Evolutionary conservation across 768 basidiomycete genomes (phyloP).

Genomic region (Lactifluus rugatus): DNA sequence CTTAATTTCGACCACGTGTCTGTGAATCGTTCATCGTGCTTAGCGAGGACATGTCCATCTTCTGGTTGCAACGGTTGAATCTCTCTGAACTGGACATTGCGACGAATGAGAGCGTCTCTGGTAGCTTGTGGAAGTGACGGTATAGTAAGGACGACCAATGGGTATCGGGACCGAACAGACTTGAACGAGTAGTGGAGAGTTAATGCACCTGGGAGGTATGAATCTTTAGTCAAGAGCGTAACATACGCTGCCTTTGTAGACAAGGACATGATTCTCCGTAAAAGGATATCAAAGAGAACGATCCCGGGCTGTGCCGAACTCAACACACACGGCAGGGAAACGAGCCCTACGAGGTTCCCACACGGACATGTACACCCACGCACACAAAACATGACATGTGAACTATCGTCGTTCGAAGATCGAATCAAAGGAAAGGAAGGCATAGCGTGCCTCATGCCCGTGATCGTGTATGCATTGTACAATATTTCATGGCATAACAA

Average conservation of each 20-base stretch:
- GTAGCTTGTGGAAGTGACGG: conserved; percentile 30
- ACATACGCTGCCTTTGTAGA: conserved; percentile 48
- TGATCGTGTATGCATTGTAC: conserved; percentile 13
- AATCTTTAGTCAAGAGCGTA: conserved; percentile 63
- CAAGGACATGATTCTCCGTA: conserved; percentile 24
- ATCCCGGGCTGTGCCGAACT: background rate
- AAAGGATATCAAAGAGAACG: background rate
- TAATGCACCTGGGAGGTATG: conserved; percentile 49
- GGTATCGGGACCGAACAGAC: conserved; percentile 35
- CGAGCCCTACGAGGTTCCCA: background rate
- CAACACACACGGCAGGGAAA: background rate
- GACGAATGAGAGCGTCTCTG: conserved; percentile 38
- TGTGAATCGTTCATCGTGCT: conserved; percentile 39
- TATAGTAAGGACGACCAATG: conserved; percentile 45
- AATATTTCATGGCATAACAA: conserved; percentile 16
- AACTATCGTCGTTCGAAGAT: background rate
- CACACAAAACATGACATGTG: background rate
- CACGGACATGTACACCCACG: background rate
- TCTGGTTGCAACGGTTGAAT: conserved; percentile 50
- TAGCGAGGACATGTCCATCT: conserved; percentile 31
- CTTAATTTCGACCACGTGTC: conserved; percentile 61
- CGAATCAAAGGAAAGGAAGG: background rate
- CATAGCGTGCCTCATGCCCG: background rate
- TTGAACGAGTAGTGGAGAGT: conserved; percentile 43
- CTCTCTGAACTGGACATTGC: conserved; percentile 47